Percentiles rank a stretch among this genome's conserved stretches.
Evolutionary conservation across 2,329 filamentous ascomycete genomes (phyloP).

Genomic region (Lecanoromycetidae sp.): DNA sequence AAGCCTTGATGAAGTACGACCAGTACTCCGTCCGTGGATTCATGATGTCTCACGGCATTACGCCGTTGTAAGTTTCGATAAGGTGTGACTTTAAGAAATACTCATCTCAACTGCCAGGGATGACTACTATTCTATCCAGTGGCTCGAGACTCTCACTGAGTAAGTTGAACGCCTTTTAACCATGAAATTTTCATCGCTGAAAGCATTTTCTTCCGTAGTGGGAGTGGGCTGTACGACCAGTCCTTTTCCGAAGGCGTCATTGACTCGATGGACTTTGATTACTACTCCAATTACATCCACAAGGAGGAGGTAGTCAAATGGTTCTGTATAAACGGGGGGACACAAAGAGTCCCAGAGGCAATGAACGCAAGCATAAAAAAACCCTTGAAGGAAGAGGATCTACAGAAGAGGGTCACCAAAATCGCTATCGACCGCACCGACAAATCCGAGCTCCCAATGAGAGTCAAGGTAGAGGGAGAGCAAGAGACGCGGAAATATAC

Average conservation of each 20-base stretch:
- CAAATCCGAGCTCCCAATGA: background rate
- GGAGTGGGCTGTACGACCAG: slow-evolving; percentile 5
- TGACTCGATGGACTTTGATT: slow-evolving; percentile 1
- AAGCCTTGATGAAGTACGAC: slow-evolving; percentile 5
- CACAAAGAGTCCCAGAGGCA: background rate
- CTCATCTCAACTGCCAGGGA: background rate
- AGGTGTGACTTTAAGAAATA: no score
- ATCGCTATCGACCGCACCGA: background rate
- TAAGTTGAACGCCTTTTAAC: background rate
- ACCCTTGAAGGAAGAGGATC: background rate
- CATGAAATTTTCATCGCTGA: background rate
- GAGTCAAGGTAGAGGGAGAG: background rate
- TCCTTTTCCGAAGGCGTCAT: slow-evolving; percentile 3
- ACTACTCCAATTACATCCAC: background rate
- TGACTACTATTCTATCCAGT: slow-evolving; percentile 6
- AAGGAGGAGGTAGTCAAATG: background rate
- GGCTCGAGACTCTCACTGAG: slow-evolving; percentile 7
- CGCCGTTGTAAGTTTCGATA: slow-evolving; percentile 1
- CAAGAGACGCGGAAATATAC: background rate
- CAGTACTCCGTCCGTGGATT: slow-evolving; percentile 3
- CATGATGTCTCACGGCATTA: slow-evolving; percentile 6
- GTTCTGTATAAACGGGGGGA: background rate
- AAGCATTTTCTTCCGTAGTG: background rate
- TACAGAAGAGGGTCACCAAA: background rate
- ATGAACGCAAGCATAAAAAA: background rate